Evolutionary conservation across 2,329 filamentous ascomycete genomes (phyloP).

Genomic region (Phialophora verrucosa): DNA sequence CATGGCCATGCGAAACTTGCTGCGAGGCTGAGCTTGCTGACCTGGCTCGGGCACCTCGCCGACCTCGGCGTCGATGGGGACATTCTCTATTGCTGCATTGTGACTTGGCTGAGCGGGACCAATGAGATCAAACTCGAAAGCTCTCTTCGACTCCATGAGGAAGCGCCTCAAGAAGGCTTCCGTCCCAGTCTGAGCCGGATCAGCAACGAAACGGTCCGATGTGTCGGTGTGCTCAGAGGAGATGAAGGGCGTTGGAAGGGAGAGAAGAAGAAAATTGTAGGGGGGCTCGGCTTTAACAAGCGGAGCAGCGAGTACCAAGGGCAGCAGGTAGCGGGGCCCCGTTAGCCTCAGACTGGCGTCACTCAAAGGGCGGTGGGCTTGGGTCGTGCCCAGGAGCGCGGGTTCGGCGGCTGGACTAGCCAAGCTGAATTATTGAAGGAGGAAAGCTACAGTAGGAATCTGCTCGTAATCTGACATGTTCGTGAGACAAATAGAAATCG

Average conservation of each 20-base stretch:
- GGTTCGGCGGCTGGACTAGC: neutral
- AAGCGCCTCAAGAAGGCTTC: neutral
- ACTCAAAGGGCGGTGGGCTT: slow-evolving; percentile 17
- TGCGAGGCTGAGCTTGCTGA: slow-evolving; percentile 38
- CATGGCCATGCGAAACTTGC: slow-evolving; percentile 35
- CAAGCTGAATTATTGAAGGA: neutral
- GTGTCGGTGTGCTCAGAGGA: neutral
- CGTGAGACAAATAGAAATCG: slow-evolving; percentile 13
- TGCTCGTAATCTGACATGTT: slow-evolving; percentile 18
- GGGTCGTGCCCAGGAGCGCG: neutral
- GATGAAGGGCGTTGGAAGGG: neutral
- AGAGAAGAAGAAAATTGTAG: slow-evolving; percentile 1
- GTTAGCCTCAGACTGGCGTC: neutral
- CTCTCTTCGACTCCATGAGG: slow-evolving; percentile 5
- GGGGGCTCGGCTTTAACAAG: neutral
- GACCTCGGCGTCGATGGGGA: neutral
- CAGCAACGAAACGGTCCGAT: neutral
- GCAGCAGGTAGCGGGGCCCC: neutral
- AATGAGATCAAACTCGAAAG: slow-evolving; percentile 23
- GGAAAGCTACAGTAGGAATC: neutral
- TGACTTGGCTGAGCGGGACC: slow-evolving; percentile 6
- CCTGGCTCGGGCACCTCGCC: slow-evolving; percentile 36
- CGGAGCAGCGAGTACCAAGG: neutral
- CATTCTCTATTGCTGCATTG: slow-evolving; percentile 19
- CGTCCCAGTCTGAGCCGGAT: neutral